Evolutionary conservation across 371 early-diverging fungal genomes (phyloP).

Genomic region (Mortierella sp.): DNA sequence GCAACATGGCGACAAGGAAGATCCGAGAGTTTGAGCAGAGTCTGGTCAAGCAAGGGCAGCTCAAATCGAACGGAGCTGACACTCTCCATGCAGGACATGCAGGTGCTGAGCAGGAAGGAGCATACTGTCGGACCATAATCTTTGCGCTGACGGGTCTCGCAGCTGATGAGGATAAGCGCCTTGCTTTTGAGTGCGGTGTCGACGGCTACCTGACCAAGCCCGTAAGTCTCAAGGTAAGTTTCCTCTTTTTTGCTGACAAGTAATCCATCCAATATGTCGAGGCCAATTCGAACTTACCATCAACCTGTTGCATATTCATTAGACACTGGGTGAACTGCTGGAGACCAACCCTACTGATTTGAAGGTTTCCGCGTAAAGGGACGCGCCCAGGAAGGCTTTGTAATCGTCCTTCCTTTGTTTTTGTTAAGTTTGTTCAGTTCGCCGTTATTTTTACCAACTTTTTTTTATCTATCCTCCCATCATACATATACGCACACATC

Average conservation of each 20-base stretch:
- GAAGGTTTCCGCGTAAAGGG: not conserved
- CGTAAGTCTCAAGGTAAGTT: slow-evolving; percentile 55
- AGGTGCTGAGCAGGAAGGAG: not conserved
- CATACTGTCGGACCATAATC: slow-evolving; percentile 49
- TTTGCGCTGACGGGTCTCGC: slow-evolving; percentile 62
- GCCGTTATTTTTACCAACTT: not conserved
- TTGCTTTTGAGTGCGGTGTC: slow-evolving; percentile 60
- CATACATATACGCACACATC: not conserved
- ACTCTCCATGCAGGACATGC: not conserved
- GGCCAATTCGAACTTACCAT: not conserved
- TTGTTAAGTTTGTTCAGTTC: not conserved
- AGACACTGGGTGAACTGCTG: slow-evolving; percentile 22
- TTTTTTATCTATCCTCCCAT: not conserved
- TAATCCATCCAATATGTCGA: not conserved
- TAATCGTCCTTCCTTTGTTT: not conserved
- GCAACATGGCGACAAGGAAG: slow-evolving; percentile 56
- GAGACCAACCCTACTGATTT: not conserved
- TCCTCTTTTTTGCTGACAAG: not conserved
- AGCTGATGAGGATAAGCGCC: slow-evolving; percentile 56
- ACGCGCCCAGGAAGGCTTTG: not conserved
- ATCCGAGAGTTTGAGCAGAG: slow-evolving; percentile 57
- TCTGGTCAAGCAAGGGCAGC: slow-evolving; percentile 19
- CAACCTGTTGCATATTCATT: not conserved
- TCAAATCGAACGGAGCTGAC: not conserved
- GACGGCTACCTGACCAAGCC: slow-evolving; percentile 64